phyloP scores from a whole-genome alignment of 257 asterid species.

The Dorcoceras hygrometricum region DNA sequence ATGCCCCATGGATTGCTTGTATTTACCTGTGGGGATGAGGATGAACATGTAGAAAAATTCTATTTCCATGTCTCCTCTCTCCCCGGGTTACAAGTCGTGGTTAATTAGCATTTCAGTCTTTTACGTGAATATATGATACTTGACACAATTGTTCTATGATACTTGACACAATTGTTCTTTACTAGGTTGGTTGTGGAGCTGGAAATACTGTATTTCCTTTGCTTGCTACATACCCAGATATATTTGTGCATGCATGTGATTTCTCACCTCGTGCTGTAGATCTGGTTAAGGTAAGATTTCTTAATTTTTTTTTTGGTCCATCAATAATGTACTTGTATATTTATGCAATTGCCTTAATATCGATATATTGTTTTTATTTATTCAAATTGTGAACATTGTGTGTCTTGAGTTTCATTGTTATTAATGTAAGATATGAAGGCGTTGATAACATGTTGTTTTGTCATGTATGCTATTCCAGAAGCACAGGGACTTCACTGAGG shows the following conservation, averaged over 20 bases:
- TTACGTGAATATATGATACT: too few relatives aligned
- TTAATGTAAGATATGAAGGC: background rate
- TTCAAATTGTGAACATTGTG: background rate
- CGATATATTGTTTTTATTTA: background rate
- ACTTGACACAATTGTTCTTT: constrained; percentile 13
- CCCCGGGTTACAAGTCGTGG: constrained; percentile 4
- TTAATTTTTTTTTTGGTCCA: constrained; percentile 13
- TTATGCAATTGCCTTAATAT: constrained; percentile 18
- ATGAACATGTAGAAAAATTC: background rate
- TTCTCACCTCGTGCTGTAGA: constrained; percentile 92
- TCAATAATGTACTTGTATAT: background rate
- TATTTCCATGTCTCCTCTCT: background rate
- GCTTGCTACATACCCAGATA: constrained; percentile 65
- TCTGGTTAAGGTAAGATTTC: constrained; percentile 70
- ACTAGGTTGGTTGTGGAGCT: constrained; percentile 97
- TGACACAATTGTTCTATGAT: constrained; percentile 20
- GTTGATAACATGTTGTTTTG: constrained; percentile 10
- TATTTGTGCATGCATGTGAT: constrained; percentile 86
- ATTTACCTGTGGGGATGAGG: background rate
- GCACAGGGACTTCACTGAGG: constrained; percentile 78
- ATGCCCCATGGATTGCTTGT: constrained; percentile 3
- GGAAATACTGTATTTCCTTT: constrained; percentile 92
- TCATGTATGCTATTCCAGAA: constrained; percentile 40
- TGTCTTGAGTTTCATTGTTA: background rate
- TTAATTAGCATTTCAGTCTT: too few relatives aligned